These are phyloP conservation scores for Cryptococcus sp. DNA, from an alignment of 1,284 basidiomycete species.

Conservation along the genomic window DNA sequence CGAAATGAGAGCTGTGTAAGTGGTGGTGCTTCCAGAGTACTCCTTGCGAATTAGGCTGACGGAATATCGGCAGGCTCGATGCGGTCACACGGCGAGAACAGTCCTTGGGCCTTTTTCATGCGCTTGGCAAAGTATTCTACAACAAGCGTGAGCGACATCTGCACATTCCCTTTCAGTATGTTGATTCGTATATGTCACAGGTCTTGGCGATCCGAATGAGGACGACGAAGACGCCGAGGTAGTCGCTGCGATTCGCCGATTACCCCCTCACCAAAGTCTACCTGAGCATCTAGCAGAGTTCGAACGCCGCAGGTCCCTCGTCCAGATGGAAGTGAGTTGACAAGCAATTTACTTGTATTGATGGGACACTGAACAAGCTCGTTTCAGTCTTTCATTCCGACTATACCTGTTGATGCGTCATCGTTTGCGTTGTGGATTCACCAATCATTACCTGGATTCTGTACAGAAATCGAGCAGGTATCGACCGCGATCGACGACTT, in stretches of 20 bases:
- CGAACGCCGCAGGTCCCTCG: slow-evolving; percentile 69
- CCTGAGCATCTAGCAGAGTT: slow-evolving; percentile 61
- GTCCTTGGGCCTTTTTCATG: slow-evolving; percentile 83
- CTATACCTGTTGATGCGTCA: slow-evolving; percentile 86
- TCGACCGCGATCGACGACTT: slow-evolving; percentile 71
- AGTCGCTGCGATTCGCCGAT: slow-evolving; percentile 18
- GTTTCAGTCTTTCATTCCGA: slow-evolving; percentile 58
- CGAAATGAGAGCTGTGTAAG: slow-evolving; percentile 51
- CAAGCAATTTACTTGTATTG: neutral
- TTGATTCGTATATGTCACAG: slow-evolving; percentile 17
- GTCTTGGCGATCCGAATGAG: slow-evolving; percentile 40
- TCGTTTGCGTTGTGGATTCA: slow-evolving; percentile 88
- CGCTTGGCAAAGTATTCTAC: slow-evolving; percentile 90
- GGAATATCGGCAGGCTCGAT: slow-evolving; percentile 57
- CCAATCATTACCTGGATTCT: slow-evolving; percentile 88
- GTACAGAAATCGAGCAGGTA: slow-evolving; percentile 73
- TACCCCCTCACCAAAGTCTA: slow-evolving; percentile 60
- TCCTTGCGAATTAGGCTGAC: neutral
- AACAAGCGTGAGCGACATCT: slow-evolving; percentile 75
- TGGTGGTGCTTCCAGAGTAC: slow-evolving; percentile 2
- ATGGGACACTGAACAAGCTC: neutral
- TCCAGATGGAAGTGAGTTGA: slow-evolving; percentile 71
- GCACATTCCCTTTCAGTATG: neutral
- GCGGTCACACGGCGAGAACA: slow-evolving; percentile 78
- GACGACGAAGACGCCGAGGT: slow-evolving; percentile 42